Evolutionary conservation across 106 monocot genomes (phyloP), one percentile per base, ranked within the genome.

Genomic region (Dendrobium chrysotoxum): DNA sequence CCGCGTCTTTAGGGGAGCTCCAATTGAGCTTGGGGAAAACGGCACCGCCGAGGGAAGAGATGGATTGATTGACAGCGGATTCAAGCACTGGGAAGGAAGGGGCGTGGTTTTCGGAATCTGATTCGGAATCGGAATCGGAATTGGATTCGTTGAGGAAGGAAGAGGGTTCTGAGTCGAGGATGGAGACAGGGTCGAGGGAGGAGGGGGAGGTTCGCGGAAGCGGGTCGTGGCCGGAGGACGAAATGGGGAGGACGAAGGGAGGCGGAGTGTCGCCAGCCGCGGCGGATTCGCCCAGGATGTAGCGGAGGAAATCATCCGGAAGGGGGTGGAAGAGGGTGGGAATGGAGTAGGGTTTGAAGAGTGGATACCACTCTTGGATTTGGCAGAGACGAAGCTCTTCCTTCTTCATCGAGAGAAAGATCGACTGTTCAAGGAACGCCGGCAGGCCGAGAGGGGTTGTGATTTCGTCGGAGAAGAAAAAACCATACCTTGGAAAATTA

Each of bases 11-110:
- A 16, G 97, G 97, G 7, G 92, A 78, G 80, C 92, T 92, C 97
- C 97, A 98, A 81, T 98, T 98, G 38, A 98, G 91, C 86, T 98
- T 98, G 64, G 97, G 97, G 54, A 98, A 83, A 17, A 87, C 97
- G 17, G 89, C 81, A 77, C 97, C 94, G 9, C 97, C 97, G 0
- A 97, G 89, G 46, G 82, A 77, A 21, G 82, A 23, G 53, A 97
- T 92, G 42, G 89, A 89, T 35, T 30, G 75, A 61, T 80, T 81
- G 13, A 97, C 86, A 9, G 76, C 81, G 1, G 82, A 75, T 75
- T 94, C 94, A 25, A 97, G 74, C 0, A 89, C 90, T 1, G 97
- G 92, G 84, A 97, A 97, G 28, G 83, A 86, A 4, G 97, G 94
- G 9, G 89, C 76, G 3, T 4, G 10, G 25, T 38, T 4, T 12